Evolutionary conservation across 139 green algal genomes (phyloP).

Genomic region (Micractinium conductrix): DNA sequence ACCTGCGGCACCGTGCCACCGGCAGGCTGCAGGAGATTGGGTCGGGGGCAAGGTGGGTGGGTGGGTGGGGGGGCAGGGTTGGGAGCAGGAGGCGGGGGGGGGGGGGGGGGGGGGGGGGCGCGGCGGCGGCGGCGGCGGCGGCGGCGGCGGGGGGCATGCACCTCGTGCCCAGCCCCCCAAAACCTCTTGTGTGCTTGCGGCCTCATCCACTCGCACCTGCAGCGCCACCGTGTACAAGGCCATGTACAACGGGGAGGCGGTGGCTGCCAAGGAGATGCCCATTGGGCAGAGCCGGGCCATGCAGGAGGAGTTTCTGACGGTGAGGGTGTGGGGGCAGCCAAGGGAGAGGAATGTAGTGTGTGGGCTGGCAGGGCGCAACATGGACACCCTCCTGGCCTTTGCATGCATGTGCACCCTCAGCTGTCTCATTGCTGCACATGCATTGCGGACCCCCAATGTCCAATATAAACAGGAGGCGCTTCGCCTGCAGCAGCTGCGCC

Average conservation of each 20-base stretch:
- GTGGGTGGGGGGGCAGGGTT: too few relatives aligned
- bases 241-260: background rate
- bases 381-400: background rate
- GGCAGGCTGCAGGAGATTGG: background rate
- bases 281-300: background rate
- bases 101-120: too few relatives aligned
- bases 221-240: background rate
- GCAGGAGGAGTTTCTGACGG: background rate
- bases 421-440: too few relatives aligned
- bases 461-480: constrained; percentile 7
- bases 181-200: background rate
- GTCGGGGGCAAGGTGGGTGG: constrained; percentile 4
- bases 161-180: too few relatives aligned
- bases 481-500: background rate
- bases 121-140: too few relatives aligned
- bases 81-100: too few relatives aligned
- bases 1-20: background rate
- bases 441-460: too few relatives aligned
- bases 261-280: constrained; percentile 7
- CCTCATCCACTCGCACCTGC: background rate
- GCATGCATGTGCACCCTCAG: too few relatives aligned
- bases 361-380: too few relatives aligned
- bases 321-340: background rate
- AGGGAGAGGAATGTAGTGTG: too few relatives aligned
- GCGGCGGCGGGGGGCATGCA: too few relatives aligned